Conservation (phyloP, 2,329 filamentous ascomycete genomes). For the Cryphonectria naterciae region DNA sequence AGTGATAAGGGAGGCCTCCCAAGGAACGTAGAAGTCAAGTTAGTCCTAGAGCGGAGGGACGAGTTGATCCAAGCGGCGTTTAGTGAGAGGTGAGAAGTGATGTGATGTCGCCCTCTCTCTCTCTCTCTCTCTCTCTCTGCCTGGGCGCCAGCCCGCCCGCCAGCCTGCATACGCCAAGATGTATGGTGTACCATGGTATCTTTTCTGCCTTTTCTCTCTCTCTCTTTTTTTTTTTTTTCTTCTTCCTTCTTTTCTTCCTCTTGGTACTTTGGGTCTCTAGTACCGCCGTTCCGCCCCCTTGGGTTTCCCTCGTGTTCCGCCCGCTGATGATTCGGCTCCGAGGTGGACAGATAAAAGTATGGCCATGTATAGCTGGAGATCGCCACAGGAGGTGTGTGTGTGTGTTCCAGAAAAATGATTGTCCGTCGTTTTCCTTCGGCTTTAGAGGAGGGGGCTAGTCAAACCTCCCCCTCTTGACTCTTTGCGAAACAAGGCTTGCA, state of each 20-base stretch:
- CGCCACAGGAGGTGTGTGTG: neutral
- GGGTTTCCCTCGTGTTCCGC: neutral
- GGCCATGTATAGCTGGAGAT: neutral
- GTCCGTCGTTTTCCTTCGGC: neutral
- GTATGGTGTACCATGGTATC: neutral
- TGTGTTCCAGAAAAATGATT: neutral
- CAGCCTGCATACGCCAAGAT: neutral
- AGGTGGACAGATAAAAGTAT: neutral
- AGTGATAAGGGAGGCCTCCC: neutral
- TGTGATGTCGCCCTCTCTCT: neutral
- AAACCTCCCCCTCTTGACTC: neutral
- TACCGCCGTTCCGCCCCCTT: neutral
- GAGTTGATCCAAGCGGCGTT: neutral
- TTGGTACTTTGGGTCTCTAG: neutral
- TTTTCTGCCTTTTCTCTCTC: neutral
- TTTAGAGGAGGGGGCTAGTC: neutral
- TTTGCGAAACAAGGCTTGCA: slow-evolving; percentile 1
- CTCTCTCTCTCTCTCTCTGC: neutral
- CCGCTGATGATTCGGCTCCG: slow-evolving; percentile 1
- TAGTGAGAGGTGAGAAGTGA: neutral
- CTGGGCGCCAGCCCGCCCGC: neutral
- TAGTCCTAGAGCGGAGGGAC: neutral
- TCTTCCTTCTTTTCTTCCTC: too few relatives aligned
- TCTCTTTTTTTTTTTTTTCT: too few relatives aligned
- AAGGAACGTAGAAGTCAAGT: neutral